phyloP scores from a whole-genome alignment of 495 filamentous ascomycete species.

The Podospora comata region DNA sequence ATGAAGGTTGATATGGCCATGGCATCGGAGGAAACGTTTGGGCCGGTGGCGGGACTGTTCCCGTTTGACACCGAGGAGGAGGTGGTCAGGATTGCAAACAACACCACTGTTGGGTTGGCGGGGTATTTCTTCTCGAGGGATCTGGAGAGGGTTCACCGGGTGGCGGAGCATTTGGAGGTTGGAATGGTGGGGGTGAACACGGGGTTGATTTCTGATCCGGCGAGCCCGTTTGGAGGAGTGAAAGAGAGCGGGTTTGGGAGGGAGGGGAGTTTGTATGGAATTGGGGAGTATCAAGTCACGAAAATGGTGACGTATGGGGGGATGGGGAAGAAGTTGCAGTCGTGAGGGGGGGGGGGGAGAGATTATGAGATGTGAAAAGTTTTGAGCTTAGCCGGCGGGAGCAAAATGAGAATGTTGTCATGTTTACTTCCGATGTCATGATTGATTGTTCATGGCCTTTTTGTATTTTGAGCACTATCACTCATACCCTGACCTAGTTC shows the following conservation, averaged over 20 bases:
- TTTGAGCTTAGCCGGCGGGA: neutral
- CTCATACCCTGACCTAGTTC: neutral
- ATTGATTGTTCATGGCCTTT: neutral
- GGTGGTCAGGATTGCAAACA: constrained; percentile 75
- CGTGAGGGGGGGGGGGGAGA: neutral
- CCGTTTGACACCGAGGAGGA: constrained; percentile 79
- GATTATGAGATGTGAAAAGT: neutral
- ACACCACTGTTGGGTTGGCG: constrained; percentile 73
- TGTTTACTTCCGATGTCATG: neutral
- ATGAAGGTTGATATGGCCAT: constrained; percentile 79
- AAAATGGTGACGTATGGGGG: constrained; percentile 88
- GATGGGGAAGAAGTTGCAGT: constrained; percentile 58
- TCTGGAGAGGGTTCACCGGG: constrained; percentile 65
- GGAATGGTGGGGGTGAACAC: constrained; percentile 91
- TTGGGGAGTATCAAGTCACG: constrained; percentile 80
- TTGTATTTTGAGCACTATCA: neutral
- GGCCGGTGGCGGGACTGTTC: constrained; percentile 81
- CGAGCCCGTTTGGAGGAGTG: constrained; percentile 86
- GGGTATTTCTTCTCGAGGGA: constrained; percentile 86
- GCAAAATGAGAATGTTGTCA: neutral
- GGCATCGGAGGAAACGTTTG: constrained; percentile 81
- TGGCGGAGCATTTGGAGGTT: constrained; percentile 81
- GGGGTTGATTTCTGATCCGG: constrained; percentile 76
- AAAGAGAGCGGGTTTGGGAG: constrained; percentile 91
- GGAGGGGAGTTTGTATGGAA: constrained; percentile 88